phyloP scores from a whole-genome alignment of 2,329 filamentous ascomycete species.

The Lasiodiplodia hormozganensis region DNA sequence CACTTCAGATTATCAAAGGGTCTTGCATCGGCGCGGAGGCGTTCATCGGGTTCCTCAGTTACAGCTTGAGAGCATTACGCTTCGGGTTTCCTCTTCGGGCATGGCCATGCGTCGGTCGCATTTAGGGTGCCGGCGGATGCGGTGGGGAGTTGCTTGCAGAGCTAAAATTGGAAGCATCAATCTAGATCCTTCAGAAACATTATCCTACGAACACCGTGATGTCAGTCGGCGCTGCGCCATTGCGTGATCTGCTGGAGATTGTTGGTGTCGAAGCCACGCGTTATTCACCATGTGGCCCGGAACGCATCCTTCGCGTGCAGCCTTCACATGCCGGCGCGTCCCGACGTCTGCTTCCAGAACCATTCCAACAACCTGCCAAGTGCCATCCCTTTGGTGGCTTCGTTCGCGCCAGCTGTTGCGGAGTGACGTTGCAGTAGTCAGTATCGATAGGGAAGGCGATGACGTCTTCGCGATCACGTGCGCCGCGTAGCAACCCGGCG shows the following conservation, averaged over 20 bases:
- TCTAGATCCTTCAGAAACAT: conserved; percentile 26
- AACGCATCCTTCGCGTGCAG: background rate
- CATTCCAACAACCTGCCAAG: background rate
- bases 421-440: background rate
- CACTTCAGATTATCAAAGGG: background rate
- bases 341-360: background rate
- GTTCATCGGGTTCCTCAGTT: conserved; percentile 12
- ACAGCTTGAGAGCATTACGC: background rate
- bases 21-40: conserved; percentile 28
- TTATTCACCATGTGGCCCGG: background rate
- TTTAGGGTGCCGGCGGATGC: conserved; percentile 26
- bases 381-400: background rate
- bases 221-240: conserved; percentile 8
- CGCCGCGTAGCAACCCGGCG: conserved; percentile 1
- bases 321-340: background rate
- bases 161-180: conserved; percentile 28
- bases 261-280: background rate
- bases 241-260: background rate
- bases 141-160: conserved; percentile 1
- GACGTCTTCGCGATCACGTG: conserved; percentile 3
- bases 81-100: conserved; percentile 13
- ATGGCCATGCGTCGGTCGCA: background rate
- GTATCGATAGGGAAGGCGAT: background rate
- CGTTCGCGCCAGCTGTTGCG: background rate
- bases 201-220: background rate